Evolutionary conservation across 768 basidiomycete species (phyloP).

Genomic region (Suillus bovinus): DNA sequence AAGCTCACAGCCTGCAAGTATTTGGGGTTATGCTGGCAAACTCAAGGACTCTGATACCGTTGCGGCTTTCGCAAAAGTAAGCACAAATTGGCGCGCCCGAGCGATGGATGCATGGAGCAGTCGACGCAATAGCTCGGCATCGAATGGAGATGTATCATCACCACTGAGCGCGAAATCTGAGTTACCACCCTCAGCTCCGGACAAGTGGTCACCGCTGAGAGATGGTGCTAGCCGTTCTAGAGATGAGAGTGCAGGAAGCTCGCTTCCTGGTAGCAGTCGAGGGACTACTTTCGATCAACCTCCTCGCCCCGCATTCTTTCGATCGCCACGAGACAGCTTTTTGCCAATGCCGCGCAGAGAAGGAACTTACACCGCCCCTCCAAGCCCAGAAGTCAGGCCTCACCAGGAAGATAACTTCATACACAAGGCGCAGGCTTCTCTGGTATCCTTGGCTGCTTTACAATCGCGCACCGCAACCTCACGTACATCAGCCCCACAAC

Average conservation of each 20-base stretch:
- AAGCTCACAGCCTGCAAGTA: slow-evolving; percentile 33
- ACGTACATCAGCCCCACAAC: slow-evolving; percentile 32
- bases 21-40: slow-evolving; percentile 76
- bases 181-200: slow-evolving; percentile 7
- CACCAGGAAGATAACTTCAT: slow-evolving; percentile 33
- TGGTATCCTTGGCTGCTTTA: slow-evolving; percentile 46
- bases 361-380: slow-evolving; percentile 28
- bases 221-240: neutral
- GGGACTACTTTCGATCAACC: slow-evolving; percentile 51
- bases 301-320: slow-evolving; percentile 57
- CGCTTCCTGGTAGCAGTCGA: slow-evolving; percentile 40
- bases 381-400: slow-evolving; percentile 29
- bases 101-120: slow-evolving; percentile 39
- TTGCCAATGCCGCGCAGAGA: slow-evolving; percentile 38
- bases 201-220: slow-evolving; percentile 3
- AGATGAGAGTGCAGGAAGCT: slow-evolving; percentile 35
- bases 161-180: slow-evolving; percentile 27
- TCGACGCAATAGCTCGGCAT: slow-evolving; percentile 18
- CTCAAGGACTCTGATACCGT: slow-evolving; percentile 71
- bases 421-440: slow-evolving; percentile 39
- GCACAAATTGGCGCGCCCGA: slow-evolving; percentile 75
- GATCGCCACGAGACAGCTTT: slow-evolving; percentile 56
- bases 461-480: slow-evolving; percentile 29
- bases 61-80: slow-evolving; percentile 69
- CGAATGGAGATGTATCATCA: slow-evolving; percentile 11